Conservation (phyloP, 1,284 basidiomycete genomes). For the Grifola frondosa region DNA sequence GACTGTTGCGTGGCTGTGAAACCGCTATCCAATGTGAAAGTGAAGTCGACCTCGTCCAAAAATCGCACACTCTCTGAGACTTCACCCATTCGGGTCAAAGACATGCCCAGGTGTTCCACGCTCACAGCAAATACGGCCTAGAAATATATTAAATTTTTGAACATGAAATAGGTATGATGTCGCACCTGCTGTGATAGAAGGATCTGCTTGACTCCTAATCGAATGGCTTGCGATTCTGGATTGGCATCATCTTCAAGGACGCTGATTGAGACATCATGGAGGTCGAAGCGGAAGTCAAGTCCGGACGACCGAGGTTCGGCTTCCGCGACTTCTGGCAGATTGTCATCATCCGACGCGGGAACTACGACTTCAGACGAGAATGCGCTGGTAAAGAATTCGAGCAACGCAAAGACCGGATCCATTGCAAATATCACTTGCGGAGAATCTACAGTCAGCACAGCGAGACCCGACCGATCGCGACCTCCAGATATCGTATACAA, state of each 20-base stretch:
- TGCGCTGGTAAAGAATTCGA: conserved; percentile 82
- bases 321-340: conserved; percentile 23
- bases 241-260: conserved; percentile 87
- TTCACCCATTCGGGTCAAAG: conserved; percentile 86
- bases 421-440: conserved; percentile 93
- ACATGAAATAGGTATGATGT: not conserved
- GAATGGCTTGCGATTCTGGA: conserved; percentile 84
- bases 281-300: conserved; percentile 79
- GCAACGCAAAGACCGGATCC: conserved; percentile 87
- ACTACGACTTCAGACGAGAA: conserved; percentile 37
- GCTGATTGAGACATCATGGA: conserved; percentile 90
- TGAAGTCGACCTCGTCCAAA: conserved; percentile 91
- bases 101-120: conserved; percentile 89
- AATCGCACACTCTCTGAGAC: conserved; percentile 85
- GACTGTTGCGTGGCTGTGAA: conserved; percentile 73
- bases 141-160: not conserved
- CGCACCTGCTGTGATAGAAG: conserved; percentile 88
- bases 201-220: conserved; percentile 82
- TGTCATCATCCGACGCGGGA: conserved; percentile 19
- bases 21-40: conserved; percentile 84
- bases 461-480: conserved; percentile 58
- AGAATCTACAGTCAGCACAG: conserved; percentile 88
- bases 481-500: conserved; percentile 81
- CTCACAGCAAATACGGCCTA: conserved; percentile 84
- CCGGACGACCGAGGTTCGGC: conserved; percentile 24